Evolutionary conservation across 208 protist genomes (phyloP), one percentile per base, ranked within the genome.

Genomic region (Acanthamoeba royreba): DNA sequence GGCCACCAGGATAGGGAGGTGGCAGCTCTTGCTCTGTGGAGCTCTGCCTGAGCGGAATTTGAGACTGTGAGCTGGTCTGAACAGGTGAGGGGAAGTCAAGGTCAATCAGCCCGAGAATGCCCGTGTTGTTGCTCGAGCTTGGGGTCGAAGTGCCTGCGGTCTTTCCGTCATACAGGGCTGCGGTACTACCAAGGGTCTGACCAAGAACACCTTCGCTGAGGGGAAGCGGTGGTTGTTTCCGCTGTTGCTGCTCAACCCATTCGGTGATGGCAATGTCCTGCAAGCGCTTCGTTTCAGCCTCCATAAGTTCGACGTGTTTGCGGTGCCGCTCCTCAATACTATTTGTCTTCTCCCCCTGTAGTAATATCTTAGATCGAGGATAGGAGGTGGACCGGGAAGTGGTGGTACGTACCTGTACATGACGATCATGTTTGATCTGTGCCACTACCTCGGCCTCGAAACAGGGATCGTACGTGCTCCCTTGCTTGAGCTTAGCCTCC

Each of bases 261-360:
- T 90, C 53, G 19, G 83, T 90, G 11, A 90, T 90, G 33, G 83
- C 83, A 42, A 90, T 90, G 22, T 90, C 83, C 40, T 90, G 83
- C 49, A 42, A 25, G 0, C 55, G 31, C 83, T 47, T 61, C 25
- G 47, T 40, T 52, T 90, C 83, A n/a, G 47, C 55, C n/a, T 90
- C 83, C 2, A 47, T 35, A 19, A 90, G 15, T 35, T 63, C 53
- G 47, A 35, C 35, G 7, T 90, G 49, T 25, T 61, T 19, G 13
- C 83, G 15, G 9, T 72, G 38, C 2, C 55, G 33, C 17, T 90
- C 49, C 35, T 90, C 55, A 3, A 66, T n/a, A 7, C 17, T 22
- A 42, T 15, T 63, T 22, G 4, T 15, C 40, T 13, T 46, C 43
- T 69, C 15, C 17, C 31, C 55, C 83, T 90, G 11, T 77, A 35